A percentile compares a stretch with the other conserved stretches of the same genome.
Evolutionary conservation across 23 red algal species (phyloP).

Genomic region (Gracilaria gracilis): DNA sequence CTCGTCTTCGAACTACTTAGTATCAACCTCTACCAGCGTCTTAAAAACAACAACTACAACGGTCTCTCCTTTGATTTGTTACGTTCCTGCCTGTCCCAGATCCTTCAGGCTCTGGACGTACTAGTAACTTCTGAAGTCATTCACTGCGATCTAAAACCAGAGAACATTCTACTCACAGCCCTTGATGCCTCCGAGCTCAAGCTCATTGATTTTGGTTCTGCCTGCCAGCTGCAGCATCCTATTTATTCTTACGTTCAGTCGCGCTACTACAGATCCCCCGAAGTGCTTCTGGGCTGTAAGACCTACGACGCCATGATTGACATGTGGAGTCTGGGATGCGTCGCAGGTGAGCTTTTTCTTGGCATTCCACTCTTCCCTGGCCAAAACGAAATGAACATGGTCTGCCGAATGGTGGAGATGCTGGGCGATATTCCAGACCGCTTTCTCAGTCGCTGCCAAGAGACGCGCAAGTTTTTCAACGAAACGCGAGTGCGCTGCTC

Average conservation of each 20-base stretch:
- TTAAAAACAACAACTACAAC: slow-evolving; percentile 88
- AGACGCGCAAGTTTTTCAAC: slow-evolving; percentile 76
- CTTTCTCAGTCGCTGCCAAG: slow-evolving; percentile 61
- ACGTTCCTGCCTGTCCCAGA: slow-evolving; percentile 73
- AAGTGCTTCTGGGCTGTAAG: slow-evolving; percentile 83
- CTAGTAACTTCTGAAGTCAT: slow-evolving; percentile 84
- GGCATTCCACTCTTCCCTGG: slow-evolving; percentile 96
- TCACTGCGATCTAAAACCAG: slow-evolving; percentile 98
- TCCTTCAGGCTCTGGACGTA: slow-evolving; percentile 83
- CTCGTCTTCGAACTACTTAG: slow-evolving; percentile 92
- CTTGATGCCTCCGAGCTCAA: slow-evolving; percentile 59
- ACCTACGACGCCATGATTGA: slow-evolving; percentile 92
- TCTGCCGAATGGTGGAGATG: slow-evolving; percentile 96
- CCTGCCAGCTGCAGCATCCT: slow-evolving; percentile 81
- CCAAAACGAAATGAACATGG: slow-evolving; percentile 95
- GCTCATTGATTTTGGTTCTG: slow-evolving; percentile 98
- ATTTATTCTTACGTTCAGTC: slow-evolving; percentile 97
- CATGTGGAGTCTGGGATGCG: slow-evolving; percentile 96
- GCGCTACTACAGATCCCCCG: slow-evolving; percentile 96
- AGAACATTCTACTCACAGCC: slow-evolving; percentile 88
- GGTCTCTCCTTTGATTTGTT: slow-evolving; percentile 60
- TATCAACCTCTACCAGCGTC: slow-evolving; percentile 90
- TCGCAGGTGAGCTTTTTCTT: slow-evolving; percentile 94
- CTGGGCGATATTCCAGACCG: slow-evolving; percentile 78
- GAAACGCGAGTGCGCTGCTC: not conserved